These are phyloP conservation scores for Adansonia digitata DNA, from an alignment of 345 rosid genomes.

Conservation along the genomic window DNA sequence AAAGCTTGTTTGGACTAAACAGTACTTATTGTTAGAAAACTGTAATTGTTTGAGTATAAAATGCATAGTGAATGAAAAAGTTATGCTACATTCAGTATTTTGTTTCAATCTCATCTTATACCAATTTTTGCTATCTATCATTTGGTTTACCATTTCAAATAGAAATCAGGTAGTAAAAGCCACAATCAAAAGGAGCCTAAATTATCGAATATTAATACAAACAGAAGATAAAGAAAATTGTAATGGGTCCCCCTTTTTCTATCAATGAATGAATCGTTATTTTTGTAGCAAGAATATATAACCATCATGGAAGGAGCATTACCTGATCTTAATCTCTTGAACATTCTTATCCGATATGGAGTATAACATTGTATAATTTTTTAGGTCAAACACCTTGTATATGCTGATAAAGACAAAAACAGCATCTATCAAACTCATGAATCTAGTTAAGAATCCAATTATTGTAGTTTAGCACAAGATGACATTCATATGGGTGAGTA, in stretches of 20 bases:
- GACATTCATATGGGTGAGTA: not conserved
- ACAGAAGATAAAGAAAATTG: not conserved
- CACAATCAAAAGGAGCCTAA: not conserved
- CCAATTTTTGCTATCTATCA: not conserved
- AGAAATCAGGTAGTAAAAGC: not conserved
- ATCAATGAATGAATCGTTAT: not conserved
- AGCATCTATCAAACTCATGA: conserved; percentile 1
- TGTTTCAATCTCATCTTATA: not conserved
- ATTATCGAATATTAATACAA: not conserved
- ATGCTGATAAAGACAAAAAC: conserved; percentile 39
- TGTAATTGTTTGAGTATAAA: not conserved
- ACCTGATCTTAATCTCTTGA: conserved; percentile 97
- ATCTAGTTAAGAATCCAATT: not conserved
- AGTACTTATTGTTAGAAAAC: not conserved
- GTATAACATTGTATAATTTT: conserved; percentile 87
- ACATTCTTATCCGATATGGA: conserved; percentile 81
- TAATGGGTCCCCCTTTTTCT: not conserved
- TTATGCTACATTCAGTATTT: not conserved
- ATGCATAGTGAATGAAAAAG: not conserved
- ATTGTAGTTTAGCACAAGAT: not conserved
- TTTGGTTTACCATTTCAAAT: not conserved
- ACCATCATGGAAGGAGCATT: conserved; percentile 12
- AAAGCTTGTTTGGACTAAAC: not conserved
- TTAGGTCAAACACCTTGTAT: conserved; percentile 96
- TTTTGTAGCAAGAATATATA: not conserved